phyloP scores from a whole-genome alignment of 257 asterid species.

The Salvia miltiorrhiza region DNA sequence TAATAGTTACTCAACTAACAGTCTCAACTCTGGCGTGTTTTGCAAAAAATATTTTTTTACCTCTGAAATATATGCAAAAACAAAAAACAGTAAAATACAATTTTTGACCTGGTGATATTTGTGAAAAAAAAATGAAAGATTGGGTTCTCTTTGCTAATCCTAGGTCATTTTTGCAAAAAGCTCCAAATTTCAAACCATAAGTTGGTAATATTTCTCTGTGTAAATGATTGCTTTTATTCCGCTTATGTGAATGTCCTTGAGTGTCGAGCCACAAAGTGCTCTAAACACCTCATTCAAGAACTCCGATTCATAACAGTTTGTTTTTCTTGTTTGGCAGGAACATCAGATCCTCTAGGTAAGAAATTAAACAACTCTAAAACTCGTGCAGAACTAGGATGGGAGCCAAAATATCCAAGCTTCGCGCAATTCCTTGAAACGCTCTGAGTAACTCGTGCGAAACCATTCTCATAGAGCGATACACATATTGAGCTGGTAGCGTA shows the following conservation, averaged over 20 bases:
- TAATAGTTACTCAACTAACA: too few species aligned
- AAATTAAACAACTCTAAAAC: slow-evolving; percentile 74
- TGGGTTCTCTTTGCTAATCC: too few species aligned
- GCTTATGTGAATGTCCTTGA: not conserved
- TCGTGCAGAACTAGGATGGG: slow-evolving; percentile 77
- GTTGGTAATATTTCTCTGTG: too few species aligned
- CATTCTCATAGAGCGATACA: not conserved
- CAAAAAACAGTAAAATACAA: too few species aligned
- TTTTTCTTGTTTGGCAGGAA: slow-evolving; percentile 43
- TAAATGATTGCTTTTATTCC: not conserved
- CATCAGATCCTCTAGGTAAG: slow-evolving; percentile 76
- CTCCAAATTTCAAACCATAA: too few species aligned
- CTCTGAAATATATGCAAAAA: too few species aligned
- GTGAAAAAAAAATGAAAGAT: too few species aligned
- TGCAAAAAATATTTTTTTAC: too few species aligned
- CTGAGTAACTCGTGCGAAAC: slow-evolving; percentile 16
- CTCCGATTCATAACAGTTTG: not conserved
- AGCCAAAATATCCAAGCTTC: slow-evolving; percentile 80
- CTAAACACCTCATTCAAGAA: not conserved
- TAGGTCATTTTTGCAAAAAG: too few species aligned
- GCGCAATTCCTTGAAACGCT: slow-evolving; percentile 69
- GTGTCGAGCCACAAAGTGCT: not conserved
- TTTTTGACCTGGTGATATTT: too few species aligned
- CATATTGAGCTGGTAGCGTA: slow-evolving; percentile 10
- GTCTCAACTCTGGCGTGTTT: too few species aligned